Base-by-base conservation (phyloP, 176 grass and related monocot species). In the Miscanthus lutarioriparius region DNA sequence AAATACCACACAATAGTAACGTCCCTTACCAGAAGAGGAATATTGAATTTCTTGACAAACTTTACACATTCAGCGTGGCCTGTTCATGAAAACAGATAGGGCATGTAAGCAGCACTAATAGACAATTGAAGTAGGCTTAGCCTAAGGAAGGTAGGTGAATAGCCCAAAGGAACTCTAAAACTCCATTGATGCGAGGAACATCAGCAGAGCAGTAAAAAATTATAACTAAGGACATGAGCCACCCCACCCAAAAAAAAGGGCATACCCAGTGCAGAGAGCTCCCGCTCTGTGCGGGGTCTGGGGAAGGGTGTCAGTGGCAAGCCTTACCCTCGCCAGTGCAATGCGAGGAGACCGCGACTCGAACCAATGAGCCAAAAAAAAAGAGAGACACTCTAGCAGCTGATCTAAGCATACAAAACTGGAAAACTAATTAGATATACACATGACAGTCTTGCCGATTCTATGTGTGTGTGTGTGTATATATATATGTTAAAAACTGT, bases 31-130 rank as follows among this genome's bases (percentile, higher is more conserved):
- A 98, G 89, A 69, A 98, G 90, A 15, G 96, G 96, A 74, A 98
- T 87, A 70, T 95, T 98, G 72, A 98, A 95, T 87, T 98, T 98
- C 93, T 93, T 98, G 64, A 98, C 96, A 86, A 98, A 93, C 74
- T 80, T 95, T 75, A 98, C 96, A 75, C 96, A 98, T 90, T 98
- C 96, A 79, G 96, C 89, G 76, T 95, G 96, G 2, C 96, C 96
- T 98, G 91, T 84, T 77, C 38, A 67, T 67, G 80, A 85, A 37
- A 78, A 85, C 48, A 75, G 7, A 87, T 78, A 26, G 82, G 68
- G 7, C n/a, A 67, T 27, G 51, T 54, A 37, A 90, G 58, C 58
- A 61, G 19, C 72, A 64, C 13, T 65, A 81, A 84, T 33, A 70
- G 5, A 72, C 25, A 38, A 69, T 11, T 48, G 20, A 49, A 80